Evolutionary conservation across 2,329 filamentous ascomycete species (phyloP).

Genomic region (Calonectria hawksworthii): DNA sequence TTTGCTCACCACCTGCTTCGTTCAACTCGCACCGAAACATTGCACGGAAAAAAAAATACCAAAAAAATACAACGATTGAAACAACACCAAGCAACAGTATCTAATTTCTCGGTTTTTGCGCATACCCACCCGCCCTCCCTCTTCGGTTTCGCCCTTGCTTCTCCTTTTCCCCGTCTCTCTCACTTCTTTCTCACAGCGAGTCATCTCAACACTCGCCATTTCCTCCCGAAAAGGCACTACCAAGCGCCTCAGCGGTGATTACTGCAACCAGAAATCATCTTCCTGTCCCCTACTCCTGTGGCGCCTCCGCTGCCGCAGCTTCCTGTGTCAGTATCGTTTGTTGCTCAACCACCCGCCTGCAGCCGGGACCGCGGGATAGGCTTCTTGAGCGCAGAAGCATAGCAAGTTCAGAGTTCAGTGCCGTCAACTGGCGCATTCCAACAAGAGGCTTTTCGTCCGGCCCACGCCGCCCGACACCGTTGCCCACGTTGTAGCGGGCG

Average conservation of each 20-base stretch:
- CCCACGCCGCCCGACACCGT: constrained; percentile 39
- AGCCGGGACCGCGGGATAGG: neutral
- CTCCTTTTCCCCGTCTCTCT: neutral
- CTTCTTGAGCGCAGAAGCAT: constrained; percentile 18
- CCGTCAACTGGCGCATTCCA: constrained; percentile 35
- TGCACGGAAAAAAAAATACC: neutral
- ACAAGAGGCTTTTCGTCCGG: constrained; percentile 32
- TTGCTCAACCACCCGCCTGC: constrained; percentile 28
- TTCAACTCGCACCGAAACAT: neutral
- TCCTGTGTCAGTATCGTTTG: constrained; percentile 35
- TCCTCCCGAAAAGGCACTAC: constrained; percentile 11
- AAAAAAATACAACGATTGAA: neutral
- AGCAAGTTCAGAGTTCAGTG: constrained; percentile 24
- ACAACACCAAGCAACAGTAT: neutral
- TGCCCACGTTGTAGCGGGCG: constrained; percentile 39
- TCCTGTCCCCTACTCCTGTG: constrained; percentile 42
- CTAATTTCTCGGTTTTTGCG: constrained; percentile 23
- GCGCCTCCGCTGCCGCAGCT: constrained; percentile 36
- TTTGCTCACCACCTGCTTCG: constrained; percentile 12
- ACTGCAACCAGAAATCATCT: constrained; percentile 38
- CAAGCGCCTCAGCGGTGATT: constrained; percentile 34
- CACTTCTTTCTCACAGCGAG: constrained; percentile 9
- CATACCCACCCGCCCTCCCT: neutral
- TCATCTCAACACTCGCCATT: constrained; percentile 17
- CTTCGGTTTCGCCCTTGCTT: neutral